Evolutionary conservation across 805 yeast genomes (phyloP).

Genomic region (Candida vartiovaarae): DNA sequence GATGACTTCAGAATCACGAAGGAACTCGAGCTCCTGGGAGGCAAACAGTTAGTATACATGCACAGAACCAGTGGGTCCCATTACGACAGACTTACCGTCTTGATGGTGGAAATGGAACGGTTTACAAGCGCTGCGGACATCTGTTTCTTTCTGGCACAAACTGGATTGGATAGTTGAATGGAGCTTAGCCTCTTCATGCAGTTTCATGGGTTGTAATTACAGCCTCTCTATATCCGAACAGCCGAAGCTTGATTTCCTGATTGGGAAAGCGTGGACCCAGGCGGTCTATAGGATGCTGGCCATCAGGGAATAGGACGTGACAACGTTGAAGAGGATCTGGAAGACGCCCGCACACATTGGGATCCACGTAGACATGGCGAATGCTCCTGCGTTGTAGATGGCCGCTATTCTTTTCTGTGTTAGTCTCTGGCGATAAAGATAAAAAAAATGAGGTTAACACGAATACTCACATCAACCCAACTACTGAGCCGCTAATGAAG

Average conservation of each 20-base stretch:
- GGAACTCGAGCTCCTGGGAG: conserved; percentile 62
- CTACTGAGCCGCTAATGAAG: conserved; percentile 62
- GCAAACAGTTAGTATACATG: background rate
- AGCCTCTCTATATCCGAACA: too few relatives aligned
- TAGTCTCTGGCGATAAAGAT: conserved; percentile 3
- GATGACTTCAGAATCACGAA: conserved; percentile 68
- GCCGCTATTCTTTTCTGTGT: conserved; percentile 32
- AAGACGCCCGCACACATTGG: conserved; percentile 79
- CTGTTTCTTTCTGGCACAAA: background rate
- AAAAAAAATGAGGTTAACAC: background rate
- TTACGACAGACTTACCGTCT: conserved; percentile 29
- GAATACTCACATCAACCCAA: conserved; percentile 51
- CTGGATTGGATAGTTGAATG: too few relatives aligned
- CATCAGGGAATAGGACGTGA: conserved; percentile 58
- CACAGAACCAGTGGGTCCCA: too few relatives aligned
- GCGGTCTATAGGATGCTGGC: conserved; percentile 31
- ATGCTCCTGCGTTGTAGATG: conserved; percentile 70
- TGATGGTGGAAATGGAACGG: conserved; percentile 71
- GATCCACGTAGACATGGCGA: conserved; percentile 92
- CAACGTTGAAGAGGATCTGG: conserved; percentile 57
- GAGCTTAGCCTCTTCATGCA: too few relatives aligned
- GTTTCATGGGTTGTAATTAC: too few relatives aligned
- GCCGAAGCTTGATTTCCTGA: background rate
- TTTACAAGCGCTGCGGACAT: conserved; percentile 57
- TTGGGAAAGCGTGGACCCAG: conserved; percentile 1